phyloP scores from a whole-genome alignment of 441 rosid genomes.

The Gossypium davidsonii region DNA sequence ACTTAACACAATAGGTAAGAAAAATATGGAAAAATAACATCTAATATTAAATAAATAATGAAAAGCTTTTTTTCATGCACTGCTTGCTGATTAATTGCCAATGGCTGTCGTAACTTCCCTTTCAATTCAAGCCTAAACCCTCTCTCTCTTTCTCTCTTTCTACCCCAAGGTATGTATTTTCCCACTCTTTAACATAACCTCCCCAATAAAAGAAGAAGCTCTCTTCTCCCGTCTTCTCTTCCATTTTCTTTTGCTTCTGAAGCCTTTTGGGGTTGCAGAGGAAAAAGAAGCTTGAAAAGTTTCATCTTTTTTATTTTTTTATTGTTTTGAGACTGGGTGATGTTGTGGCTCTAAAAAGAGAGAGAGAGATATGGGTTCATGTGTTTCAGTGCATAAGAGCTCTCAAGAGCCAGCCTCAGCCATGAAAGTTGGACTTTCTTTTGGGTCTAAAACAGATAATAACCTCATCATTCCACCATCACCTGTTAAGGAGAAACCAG shows the following conservation, averaged over 20 bases:
- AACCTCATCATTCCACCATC: constrained; percentile 51
- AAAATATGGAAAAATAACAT: neutral
- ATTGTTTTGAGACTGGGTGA: neutral
- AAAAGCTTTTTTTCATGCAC: neutral
- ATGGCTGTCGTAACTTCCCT: constrained; percentile 16
- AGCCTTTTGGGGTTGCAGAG: neutral
- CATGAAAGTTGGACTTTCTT: constrained; percentile 33
- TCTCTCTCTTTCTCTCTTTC: constrained; percentile 12
- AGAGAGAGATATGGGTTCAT: constrained; percentile 50
- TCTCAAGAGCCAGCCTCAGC: constrained; percentile 32
- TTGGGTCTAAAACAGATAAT: constrained; percentile 36
- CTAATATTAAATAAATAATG: too few species aligned
- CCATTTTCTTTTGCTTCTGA: neutral
- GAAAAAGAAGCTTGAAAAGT: neutral
- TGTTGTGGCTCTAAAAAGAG: neutral
- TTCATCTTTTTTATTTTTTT: neutral
- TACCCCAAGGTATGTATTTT: neutral
- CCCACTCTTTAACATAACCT: constrained; percentile 17
- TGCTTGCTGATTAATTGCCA: neutral
- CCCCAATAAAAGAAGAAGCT: neutral
- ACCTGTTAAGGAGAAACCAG: constrained; percentile 36
- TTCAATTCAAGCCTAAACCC: constrained; percentile 21
- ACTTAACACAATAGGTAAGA: neutral
- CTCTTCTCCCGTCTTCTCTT: neutral
- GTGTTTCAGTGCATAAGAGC: constrained; percentile 43